Evolutionary conservation across 2,329 filamentous ascomycete species (phyloP), one percentile per base, ranked within the genome.

Genomic region (Alternaria postmessia): DNA sequence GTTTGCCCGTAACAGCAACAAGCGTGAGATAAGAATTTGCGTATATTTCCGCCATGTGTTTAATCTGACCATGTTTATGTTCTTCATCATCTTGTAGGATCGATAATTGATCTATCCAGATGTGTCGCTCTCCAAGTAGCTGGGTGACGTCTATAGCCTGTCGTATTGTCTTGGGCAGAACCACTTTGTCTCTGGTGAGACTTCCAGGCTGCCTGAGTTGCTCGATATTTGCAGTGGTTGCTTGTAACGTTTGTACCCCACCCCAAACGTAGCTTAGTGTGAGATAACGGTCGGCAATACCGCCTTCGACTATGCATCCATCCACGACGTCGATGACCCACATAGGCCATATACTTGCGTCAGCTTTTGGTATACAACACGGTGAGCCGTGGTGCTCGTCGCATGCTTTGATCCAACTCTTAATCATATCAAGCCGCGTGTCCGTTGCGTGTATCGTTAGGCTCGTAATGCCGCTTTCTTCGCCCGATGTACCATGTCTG

Each of bases 171-270:
- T 4, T 47, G 3, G 44, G 26, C 12, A 47, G 1, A 4, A 7
- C 3, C 1, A 5, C 0, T 7, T 16, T 3, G 3, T 4, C 2
- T 5, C 14, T 4, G 1, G 0, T 0, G 11, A 47, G 44, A 5
- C 44, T 47, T 32, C 44, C 26, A 1, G 28, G 1, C 44, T 22
- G 28, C 0, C 6, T 22, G 26, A 47, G 28, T 2, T 2, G n/a
- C 2, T 16, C n/a, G 11, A 47, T 8, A 1, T 8, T 47, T 3
- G 4, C 2, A 0, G 11, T 16, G 9, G 11, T 8, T 2, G 28
- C 1, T 0, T 47, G 44, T 0, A 47, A 1, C 3, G 44, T 32
- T 5, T 32, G n/a, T 0, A 32, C n/a, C 1, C 44, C 44, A 3
- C 44, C 44, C 44, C 44, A 47, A 1, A 47, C 44, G 2, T 47